phyloP scores from a whole-genome alignment of 1,284 basidiomycete genomes.

The Papiliotrema flavescens region DNA sequence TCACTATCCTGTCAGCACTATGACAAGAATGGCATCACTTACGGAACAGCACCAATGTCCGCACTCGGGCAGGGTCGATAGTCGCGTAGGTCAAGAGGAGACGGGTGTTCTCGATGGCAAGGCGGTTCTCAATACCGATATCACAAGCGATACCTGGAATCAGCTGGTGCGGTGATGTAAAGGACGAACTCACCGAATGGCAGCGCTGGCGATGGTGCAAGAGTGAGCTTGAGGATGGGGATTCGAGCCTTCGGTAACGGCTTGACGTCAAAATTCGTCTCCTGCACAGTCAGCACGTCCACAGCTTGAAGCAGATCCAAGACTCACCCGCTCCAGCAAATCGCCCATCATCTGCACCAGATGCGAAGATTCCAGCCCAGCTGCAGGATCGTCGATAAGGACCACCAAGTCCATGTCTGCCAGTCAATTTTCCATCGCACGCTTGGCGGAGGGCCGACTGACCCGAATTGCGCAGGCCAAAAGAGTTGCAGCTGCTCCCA shows the following conservation, averaged over 20 bases:
- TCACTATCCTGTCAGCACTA: constrained; percentile 59
- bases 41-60: constrained; percentile 94
- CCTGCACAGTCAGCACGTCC: constrained; percentile 51
- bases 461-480: constrained; percentile 95
- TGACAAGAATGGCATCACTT: constrained; percentile 6
- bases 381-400: constrained; percentile 74
- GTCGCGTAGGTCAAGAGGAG: constrained; percentile 95
- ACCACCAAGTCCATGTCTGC: constrained; percentile 98
- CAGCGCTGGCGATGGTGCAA: constrained; percentile 82
- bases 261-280: constrained; percentile 93
- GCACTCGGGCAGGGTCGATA: constrained; percentile 88
- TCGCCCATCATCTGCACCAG: constrained; percentile 92
- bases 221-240: constrained; percentile 94
- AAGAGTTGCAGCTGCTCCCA: constrained; percentile 86
- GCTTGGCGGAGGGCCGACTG: constrained; percentile 32
- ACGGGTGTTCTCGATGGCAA: constrained; percentile 95
- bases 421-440: constrained; percentile 6
- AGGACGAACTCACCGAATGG: constrained; percentile 59
- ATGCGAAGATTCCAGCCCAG: constrained; percentile 69
- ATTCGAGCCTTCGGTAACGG: constrained; percentile 94
- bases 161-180: neutral
- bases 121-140: constrained; percentile 95
- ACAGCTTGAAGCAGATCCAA: neutral
- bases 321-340: constrained; percentile 78
- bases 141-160: constrained; percentile 74